Base-by-base conservation (phyloP, 2,329 filamentous ascomycete genomes). In the Aspergillus tanneri region DNA sequence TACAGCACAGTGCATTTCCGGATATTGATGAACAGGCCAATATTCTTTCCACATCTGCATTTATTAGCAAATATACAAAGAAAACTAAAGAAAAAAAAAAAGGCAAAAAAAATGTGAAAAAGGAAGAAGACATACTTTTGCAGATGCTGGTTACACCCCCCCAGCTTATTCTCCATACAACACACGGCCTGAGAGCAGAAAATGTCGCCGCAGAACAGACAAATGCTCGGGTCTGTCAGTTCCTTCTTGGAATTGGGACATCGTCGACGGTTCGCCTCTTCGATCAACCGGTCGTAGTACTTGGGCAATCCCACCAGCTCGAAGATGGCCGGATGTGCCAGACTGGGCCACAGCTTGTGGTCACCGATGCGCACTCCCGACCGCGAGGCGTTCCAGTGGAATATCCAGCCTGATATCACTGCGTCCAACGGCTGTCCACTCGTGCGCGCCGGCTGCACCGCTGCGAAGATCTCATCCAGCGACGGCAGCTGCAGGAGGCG, bases 11-110 rank as follows among this genome's bases (percentile, higher is more conserved):
- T 89, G 73, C 95, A 97, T 74, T 97, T 97, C 58, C 93, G 87
- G 59, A 99, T 92, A 68, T 95, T 96, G 69, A 99, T 86, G 74
- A 95, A 97, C 25, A 96, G 76, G n/a, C 93, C 93, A 39, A 95
- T 84, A 59, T 90, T 90, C 53, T 85, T 83, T 64, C 93, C 90
- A 69, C 92, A 97, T 61, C 89, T 95, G 30, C 16, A 34, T 7
- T 16, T 2, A 6, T 34, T 7, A n/a, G 55, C 39, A 43, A 40
- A 49, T 36, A 44, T 25, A 49, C 36, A 44, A 35, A n/a, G 48
- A 59, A 53, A 58, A 56, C 36, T 28, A 35, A 21, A 16, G 4
- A 25, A 16, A 12, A 19, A 7, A 42, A 11, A 21, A 24, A 18
- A 16, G 9, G 25, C 28, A 44, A 19, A 5, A 28, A 40, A 21